Percentiles rank a stretch among this genome's conserved stretches.
Evolutionary conservation across 2,329 filamentous ascomycete genomes (phyloP).

Genomic region (Arthrobotrys entomopaga): DNA sequence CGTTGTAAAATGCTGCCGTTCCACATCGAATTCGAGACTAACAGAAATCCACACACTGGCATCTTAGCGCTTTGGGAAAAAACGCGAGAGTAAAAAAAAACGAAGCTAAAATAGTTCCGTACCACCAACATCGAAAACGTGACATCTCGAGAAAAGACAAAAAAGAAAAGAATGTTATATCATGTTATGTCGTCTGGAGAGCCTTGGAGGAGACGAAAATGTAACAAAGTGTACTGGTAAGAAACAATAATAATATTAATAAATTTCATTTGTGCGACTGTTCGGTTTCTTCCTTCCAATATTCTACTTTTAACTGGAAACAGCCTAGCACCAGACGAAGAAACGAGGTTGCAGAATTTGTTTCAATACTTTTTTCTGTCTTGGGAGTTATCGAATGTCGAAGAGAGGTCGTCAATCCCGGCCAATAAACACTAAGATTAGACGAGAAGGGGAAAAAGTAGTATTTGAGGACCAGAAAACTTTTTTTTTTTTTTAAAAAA

Average conservation of each 20-base stretch:
- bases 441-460: constrained; percentile 39
- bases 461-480: constrained; percentile 12
- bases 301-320: neutral
- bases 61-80: neutral
- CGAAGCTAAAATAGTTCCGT: constrained; percentile 16
- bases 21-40: constrained; percentile 7
- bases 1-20: constrained; percentile 12
- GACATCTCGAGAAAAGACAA: constrained; percentile 24
- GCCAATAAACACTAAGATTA: constrained; percentile 39
- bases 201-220: too few species aligned
- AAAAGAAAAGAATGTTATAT: too few species aligned
- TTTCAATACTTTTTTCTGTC: constrained; percentile 2
- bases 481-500: neutral
- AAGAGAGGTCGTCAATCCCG: neutral
- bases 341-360: constrained; percentile 28
- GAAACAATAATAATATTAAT: too few species aligned
- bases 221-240: too few species aligned
- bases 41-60: neutral
- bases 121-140: constrained; percentile 30
- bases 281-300: constrained; percentile 1
- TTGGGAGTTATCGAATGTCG: neutral
- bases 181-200: too few species aligned
- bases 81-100: neutral
- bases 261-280: constrained; percentile 35
- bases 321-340: constrained; percentile 4